These are phyloP conservation scores for Nevesoporus exiguus DNA, from an alignment of 768 basidiomycete species.

Conservation along the genomic window DNA sequence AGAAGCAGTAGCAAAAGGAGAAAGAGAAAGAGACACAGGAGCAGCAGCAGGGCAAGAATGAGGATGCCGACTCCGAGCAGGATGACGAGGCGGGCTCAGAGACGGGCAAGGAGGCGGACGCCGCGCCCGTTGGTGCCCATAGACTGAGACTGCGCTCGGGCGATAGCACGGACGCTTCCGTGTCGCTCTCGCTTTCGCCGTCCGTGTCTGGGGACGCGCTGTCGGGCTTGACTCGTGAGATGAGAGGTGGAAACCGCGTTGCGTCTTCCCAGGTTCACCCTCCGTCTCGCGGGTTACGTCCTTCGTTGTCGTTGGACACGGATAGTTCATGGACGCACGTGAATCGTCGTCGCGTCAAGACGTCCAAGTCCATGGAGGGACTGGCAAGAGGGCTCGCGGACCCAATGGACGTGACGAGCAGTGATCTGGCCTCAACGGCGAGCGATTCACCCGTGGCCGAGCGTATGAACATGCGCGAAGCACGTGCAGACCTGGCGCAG, in stretches of 20 bases:
- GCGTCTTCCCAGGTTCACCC: slow-evolving; percentile 15
- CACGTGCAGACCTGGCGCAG: slow-evolving; percentile 25
- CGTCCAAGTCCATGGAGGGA: slow-evolving; percentile 8
- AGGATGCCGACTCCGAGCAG: background rate
- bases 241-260: slow-evolving; percentile 1
- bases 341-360: slow-evolving; percentile 37
- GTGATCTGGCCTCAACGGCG: slow-evolving; percentile 53
- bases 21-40: slow-evolving; percentile 41
- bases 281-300: slow-evolving; percentile 14
- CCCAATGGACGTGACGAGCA: slow-evolving; percentile 39
- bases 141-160: slow-evolving; percentile 4
- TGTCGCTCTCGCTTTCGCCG: slow-evolving; percentile 1
- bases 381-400: slow-evolving; percentile 14
- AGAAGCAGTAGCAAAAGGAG: slow-evolving; percentile 18
- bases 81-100: slow-evolving; percentile 1
- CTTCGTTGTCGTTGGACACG: slow-evolving; percentile 37
- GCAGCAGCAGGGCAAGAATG: background rate
- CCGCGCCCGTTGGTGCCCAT: background rate
- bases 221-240: background rate
- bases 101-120: slow-evolving; percentile 10
- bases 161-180: slow-evolving; percentile 20
- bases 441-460: slow-evolving; percentile 38
- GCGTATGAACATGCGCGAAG: slow-evolving; percentile 30
- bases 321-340: slow-evolving; percentile 74
- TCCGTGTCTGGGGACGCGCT: background rate